Evolutionary conservation across 768 basidiomycete genomes (phyloP), one percentile per base, ranked within the genome.

Genomic region (Mycena amicta): DNA sequence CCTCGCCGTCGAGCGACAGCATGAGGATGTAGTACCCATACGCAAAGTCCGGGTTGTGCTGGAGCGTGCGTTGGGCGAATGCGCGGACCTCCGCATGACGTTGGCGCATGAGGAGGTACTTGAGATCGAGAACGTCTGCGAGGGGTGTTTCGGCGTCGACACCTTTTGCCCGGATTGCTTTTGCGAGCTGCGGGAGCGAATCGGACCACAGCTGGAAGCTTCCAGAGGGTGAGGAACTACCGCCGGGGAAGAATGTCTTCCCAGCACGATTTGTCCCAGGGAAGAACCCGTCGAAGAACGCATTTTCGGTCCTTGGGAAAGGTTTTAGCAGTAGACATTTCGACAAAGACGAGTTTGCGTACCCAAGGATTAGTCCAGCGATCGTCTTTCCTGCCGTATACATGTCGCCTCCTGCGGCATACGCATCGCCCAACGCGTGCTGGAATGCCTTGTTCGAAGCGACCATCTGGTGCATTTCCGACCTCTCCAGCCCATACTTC

Each of bases 71-170:
- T 50, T 68, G 68, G 1, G 76, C 80, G 26, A 72, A 64, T 22
- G 55, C 60, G 50, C 71, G 60, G 1, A 77, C 77, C 16, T 77
- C 74, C 15, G 66, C 52, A 41, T 73, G 59, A 45, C 74, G 73
- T 11, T 66, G 53, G 23, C 68, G 70, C 45, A 77, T 67, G 64
- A 78, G 70, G 47, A 68, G 62, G 62, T 66, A 77, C 67, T 81
- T 80, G 65, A 76, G 68, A n/a, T 80, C 77, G 53, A 81, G 67
- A 66, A 81, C 74, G 64, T 81, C 78, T 1, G 80, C 80, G 31
- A 69, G 66, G 63, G 80, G 75, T 30, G 12, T 57, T 55, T 80
- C 75, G 20, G 45, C 37, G 0, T 68, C 43, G 4, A 33, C 60
- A 20, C 67, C 71, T 27, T 67, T 66, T 26, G 57, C 65, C 4